These are phyloP conservation scores for Crucihimalaya himalaica DNA, from an alignment of 345 rosid genomes.

Conservation along the genomic window DNA sequence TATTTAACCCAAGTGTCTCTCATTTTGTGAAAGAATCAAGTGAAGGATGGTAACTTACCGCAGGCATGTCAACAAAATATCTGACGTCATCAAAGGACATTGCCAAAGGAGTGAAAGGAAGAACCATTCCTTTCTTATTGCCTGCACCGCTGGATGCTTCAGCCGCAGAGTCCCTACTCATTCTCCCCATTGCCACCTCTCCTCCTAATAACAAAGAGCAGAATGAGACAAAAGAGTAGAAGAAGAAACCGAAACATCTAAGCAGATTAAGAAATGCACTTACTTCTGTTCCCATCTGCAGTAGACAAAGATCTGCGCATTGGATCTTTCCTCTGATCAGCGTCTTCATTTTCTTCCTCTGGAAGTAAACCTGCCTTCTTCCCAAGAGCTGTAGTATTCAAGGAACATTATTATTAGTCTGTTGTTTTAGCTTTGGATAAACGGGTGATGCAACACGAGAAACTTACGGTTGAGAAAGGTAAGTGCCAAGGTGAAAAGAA, in stretches of 20 bases:
- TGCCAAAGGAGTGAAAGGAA: constrained; percentile 75
- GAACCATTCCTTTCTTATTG: constrained; percentile 68
- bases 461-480: constrained; percentile 68
- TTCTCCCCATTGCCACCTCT: constrained; percentile 50
- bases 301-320: constrained; percentile 44
- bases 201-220: constrained; percentile 43
- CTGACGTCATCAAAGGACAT: constrained; percentile 70
- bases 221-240: constrained; percentile 14
- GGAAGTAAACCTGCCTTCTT: constrained; percentile 60
- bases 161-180: constrained; percentile 32
- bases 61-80: constrained; percentile 77
- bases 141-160: constrained; percentile 41
- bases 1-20: not conserved
- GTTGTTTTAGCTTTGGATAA: not conserved
- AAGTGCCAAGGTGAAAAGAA: constrained; percentile 71
- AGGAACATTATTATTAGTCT: not conserved
- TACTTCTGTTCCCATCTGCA: constrained; percentile 46
- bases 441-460: not conserved
- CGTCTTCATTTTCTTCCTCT: constrained; percentile 50
- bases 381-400: constrained; percentile 57
- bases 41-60: constrained; percentile 41
- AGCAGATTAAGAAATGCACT: constrained; percentile 10
- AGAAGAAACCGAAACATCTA: not conserved
- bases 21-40: constrained; percentile 10
- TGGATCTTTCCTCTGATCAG: constrained; percentile 27